A percentile compares a stretch with the other conserved stretches of the same genome.
These are phyloP conservation scores for Brassica balearica DNA, from an alignment of 441 rosid species.

Conservation along the genomic window DNA sequence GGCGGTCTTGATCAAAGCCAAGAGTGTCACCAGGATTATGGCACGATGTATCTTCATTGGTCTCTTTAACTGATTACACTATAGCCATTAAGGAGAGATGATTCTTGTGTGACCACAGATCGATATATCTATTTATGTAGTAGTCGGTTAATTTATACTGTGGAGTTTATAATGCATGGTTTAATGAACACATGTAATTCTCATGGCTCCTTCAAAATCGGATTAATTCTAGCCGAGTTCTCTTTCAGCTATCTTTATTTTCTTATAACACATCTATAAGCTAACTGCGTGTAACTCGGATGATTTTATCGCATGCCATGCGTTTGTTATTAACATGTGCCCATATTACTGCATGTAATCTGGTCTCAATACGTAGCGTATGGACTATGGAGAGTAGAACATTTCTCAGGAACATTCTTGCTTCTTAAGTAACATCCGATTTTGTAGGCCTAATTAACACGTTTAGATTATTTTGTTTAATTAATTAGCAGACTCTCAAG, in stretches of 20 bases:
- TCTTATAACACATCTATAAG: background rate
- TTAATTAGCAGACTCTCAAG: background rate
- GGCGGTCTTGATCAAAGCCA: slow-evolving; percentile 22
- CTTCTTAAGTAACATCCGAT: slow-evolving; percentile 9
- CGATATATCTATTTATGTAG: background rate
- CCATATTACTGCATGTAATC: background rate
- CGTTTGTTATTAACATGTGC: background rate
- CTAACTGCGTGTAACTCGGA: background rate
- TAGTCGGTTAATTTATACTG: background rate
- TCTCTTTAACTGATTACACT: background rate
- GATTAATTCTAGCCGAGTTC: slow-evolving; percentile 28
- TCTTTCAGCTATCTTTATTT: slow-evolving; percentile 23
- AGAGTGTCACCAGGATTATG: slow-evolving; percentile 26
- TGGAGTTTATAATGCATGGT: background rate
- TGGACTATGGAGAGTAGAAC: background rate
- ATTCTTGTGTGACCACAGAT: background rate
- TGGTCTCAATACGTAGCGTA: background rate
- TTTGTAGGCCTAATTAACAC: slow-evolving; percentile 8
- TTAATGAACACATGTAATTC: slow-evolving; percentile 28
- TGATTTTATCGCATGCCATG: slow-evolving; percentile 4
- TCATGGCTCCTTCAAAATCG: slow-evolving; percentile 38
- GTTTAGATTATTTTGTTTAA: background rate
- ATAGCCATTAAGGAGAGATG: background rate
- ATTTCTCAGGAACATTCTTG: slow-evolving; percentile 15
- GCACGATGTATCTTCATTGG: slow-evolving; percentile 29